Conservation (phyloP, 129 eudicot genomes). For the Solidago caesia region DNA sequence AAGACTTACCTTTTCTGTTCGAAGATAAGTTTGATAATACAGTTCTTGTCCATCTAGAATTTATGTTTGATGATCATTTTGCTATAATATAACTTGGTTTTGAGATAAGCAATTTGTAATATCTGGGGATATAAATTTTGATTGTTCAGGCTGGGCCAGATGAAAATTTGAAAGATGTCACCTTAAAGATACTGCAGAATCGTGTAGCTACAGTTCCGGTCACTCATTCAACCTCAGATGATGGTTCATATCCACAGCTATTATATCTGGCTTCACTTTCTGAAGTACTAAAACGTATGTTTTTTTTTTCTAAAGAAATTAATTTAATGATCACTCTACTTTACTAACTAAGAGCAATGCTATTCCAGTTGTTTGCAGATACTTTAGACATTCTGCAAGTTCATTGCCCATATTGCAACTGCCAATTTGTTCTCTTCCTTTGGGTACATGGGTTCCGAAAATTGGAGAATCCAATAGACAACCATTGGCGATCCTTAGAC, state of each 20-base stretch:
- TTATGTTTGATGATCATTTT: neutral
- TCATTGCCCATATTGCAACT: conserved; percentile 78
- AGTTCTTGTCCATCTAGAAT: neutral
- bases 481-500: conserved; percentile 78
- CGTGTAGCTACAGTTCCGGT: conserved; percentile 76
- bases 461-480: conserved; percentile 73
- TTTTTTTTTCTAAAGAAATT: neutral
- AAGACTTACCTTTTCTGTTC: neutral
- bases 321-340: neutral
- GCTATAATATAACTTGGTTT: neutral
- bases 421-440: conserved; percentile 66
- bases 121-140: conserved; percentile 2
- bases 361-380: conserved; percentile 80
- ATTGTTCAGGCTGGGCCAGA: conserved; percentile 75
- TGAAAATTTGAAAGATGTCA: conserved; percentile 72
- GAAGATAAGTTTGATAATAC: neutral
- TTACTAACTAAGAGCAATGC: conserved; percentile 31
- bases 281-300: conserved; percentile 67
- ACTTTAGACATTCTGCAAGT: conserved; percentile 67
- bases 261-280: conserved; percentile 88
- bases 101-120: neutral
- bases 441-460: conserved; percentile 93
- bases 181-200: conserved; percentile 62
- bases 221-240: conserved; percentile 56
- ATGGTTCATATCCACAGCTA: conserved; percentile 80